Evolutionary conservation across 163 green algal species (phyloP).

Genomic region (Scenedesmus sp.): DNA sequence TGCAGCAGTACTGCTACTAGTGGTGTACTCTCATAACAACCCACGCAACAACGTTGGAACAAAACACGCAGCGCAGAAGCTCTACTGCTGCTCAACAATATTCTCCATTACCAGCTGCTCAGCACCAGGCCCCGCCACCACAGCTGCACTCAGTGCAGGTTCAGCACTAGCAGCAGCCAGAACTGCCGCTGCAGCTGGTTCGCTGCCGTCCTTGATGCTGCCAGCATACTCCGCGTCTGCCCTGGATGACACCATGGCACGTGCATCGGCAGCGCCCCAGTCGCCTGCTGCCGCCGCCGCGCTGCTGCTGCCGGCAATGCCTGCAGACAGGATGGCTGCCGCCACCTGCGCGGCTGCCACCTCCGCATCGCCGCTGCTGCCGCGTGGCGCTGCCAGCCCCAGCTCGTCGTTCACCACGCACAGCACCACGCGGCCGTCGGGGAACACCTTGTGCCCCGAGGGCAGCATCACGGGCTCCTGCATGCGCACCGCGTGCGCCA

Average conservation of each 20-base stretch:
- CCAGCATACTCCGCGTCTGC: neutral
- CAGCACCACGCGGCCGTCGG: conserved; percentile 24
- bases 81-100: neutral
- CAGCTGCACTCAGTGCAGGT: neutral
- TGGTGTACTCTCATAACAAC: neutral
- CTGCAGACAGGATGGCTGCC: neutral
- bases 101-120: neutral
- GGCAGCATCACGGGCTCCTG: conserved; percentile 28
- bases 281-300: neutral
- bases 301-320: neutral
- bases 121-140: neutral
- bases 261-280: neutral
- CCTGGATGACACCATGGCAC: neutral
- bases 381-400: neutral
- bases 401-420: neutral
- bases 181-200: neutral
- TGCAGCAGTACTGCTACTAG: neutral
- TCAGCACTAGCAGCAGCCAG: neutral
- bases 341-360: neutral
- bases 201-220: neutral
- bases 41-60: too few relatives aligned
- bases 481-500: conserved; percentile 16
- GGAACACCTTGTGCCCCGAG: conserved; percentile 34
- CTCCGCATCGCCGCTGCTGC: neutral
- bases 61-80: neutral